Evolutionary conservation across 768 basidiomycete species (phyloP), one percentile per base, ranked within the genome.

Genomic region (Phlegmacium glaucopus): DNA sequence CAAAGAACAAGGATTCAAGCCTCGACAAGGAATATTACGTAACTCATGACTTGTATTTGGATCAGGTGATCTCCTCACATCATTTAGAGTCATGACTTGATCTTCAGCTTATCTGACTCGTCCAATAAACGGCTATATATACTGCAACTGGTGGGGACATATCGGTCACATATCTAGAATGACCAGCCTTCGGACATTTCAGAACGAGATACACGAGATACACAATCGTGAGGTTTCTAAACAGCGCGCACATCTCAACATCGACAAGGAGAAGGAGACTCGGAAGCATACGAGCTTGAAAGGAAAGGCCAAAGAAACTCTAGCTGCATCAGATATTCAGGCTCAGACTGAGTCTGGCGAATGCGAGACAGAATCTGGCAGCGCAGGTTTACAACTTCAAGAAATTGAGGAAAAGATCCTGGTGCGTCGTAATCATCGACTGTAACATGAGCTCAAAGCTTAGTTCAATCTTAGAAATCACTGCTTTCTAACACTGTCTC

Each of bases 121-220:
- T 45, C 15, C 26, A 28, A 22, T 22, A 22, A 22, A 22, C 22
- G 22, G 22, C 5, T 22, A 22, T 22, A 22, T 3, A 22, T 22
- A 22, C 22, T 22, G 22, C 22, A 22, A 22, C 22, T 22, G 5
- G 22, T 22, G 22, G 22, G 22, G 22, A n/a, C 22, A 22, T 22
- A 22, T 22, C 22, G 22, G 22, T 22, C 22, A 22, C 22, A 22
- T 22, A 22, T 22, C 22, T 22, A 22, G 22, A 22, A 80, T 80
- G 79, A 73, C 79, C 12, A 78, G 70, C 45, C 65, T 83, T 55
- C 76, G 78, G 32, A 75, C 74, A 12, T 84, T 85, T 56, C 88
- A 91, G 64, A 76, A 67, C 57, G 87, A 89, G 66, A 91, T 90
- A 51, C 83, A 90, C 51, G 79, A 86, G 54, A 85, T 90, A 57